phyloP scores from a whole-genome alignment of 1,139 yeast genomes.

The Insectozyma bohioensis region DNA sequence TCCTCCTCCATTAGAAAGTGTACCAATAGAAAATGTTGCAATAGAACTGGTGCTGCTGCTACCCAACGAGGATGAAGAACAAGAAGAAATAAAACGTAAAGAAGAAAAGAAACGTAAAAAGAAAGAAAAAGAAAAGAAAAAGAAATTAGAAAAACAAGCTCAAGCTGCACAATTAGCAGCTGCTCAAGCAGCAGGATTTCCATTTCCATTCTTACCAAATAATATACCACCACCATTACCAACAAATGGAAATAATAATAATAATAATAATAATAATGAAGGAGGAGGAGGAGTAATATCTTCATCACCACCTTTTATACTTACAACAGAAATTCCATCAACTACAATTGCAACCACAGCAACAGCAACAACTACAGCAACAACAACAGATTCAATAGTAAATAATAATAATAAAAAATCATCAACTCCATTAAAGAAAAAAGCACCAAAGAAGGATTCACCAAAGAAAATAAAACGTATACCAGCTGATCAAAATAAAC shows the following conservation, averaged over 20 bases:
- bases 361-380: background rate
- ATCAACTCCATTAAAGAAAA: conserved; percentile 5
- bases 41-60: conserved; percentile 1
- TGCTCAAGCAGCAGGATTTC: conserved; percentile 19
- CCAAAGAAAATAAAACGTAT: conserved; percentile 4
- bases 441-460: conserved; percentile 2
- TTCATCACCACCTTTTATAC: background rate
- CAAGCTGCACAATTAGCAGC: conserved; percentile 26
- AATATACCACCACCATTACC: conserved; percentile 15
- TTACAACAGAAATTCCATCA: background rate
- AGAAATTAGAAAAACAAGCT: conserved; percentile 20
- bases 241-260: no score
- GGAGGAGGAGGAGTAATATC: no score
- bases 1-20: background rate
- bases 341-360: background rate
- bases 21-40: background rate
- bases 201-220: conserved; percentile 18
- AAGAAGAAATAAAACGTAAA: conserved; percentile 13
- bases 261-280: no score
- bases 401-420: conserved; percentile 2
- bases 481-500: conserved; percentile 9
- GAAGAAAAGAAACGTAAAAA: conserved; percentile 11
- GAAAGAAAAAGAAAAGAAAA: conserved; percentile 14
- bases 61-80: conserved; percentile 14
- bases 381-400: no score